Conservation (phyloP, 1,284 basidiomycete genomes). For the Cryptococcus maquisensis region DNA sequence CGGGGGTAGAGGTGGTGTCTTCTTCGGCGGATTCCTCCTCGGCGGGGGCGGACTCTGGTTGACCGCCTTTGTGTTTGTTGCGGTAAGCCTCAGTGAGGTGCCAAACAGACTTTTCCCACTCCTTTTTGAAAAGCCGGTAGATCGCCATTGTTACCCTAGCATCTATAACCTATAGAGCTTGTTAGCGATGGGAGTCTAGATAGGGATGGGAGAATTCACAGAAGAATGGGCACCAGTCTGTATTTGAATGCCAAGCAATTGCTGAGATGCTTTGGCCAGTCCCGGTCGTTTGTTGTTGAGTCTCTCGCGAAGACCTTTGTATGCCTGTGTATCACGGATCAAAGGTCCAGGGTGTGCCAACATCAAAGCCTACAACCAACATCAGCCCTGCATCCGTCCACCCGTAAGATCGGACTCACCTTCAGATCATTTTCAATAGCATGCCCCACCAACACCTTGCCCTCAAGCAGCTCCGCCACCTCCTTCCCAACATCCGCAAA, state of each 20-base stretch:
- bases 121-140: conserved; percentile 77
- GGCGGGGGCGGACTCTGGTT: conserved; percentile 7
- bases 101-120: conserved; percentile 65
- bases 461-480: conserved; percentile 74
- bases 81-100: conserved; percentile 40
- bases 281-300: conserved; percentile 65
- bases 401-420: conserved; percentile 48
- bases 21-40: conserved; percentile 32
- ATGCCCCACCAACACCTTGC: conserved; percentile 85
- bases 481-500: conserved; percentile 77
- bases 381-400: background rate
- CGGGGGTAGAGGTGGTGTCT: background rate
- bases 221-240: conserved; percentile 85
- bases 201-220: conserved; percentile 50
- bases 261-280: conserved; percentile 72
- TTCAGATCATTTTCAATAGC: conserved; percentile 89
- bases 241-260: conserved; percentile 78
- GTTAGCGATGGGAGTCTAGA: background rate
- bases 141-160: conserved; percentile 94
- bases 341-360: conserved; percentile 79
- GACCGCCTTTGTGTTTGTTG: conserved; percentile 26
- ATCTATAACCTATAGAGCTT: conserved; percentile 67
- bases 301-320: conserved; percentile 51
- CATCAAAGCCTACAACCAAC: conserved; percentile 63
- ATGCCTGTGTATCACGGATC: conserved; percentile 77